Percentiles rank a stretch among this genome's conserved stretches.
Conservation (phyloP, 1,284 basidiomycete genomes). For the Cutaneotrichosporon sp. region DNA sequence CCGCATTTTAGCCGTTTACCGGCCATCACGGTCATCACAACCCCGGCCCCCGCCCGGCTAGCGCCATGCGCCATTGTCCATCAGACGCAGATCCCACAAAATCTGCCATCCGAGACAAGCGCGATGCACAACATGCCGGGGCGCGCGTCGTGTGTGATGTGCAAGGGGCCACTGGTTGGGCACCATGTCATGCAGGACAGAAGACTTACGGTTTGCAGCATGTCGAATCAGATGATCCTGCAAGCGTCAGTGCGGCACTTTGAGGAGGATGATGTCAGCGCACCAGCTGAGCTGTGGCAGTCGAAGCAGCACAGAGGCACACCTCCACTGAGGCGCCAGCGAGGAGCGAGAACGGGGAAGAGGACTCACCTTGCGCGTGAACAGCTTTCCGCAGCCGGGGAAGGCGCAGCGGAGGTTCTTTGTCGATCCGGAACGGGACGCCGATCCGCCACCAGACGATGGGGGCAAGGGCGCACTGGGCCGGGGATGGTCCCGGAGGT, state of each 20-base stretch:
- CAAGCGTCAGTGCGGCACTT: not conserved
- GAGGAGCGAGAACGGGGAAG: not conserved
- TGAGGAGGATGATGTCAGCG: not conserved
- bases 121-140: not conserved
- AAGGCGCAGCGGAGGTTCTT: constrained; percentile 26
- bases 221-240: constrained; percentile 48
- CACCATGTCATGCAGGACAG: not conserved
- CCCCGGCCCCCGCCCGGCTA: not conserved
- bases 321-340: not conserved
- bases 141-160: not conserved
- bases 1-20: constrained; percentile 1
- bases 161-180: not conserved
- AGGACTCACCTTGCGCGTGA: constrained; percentile 44
- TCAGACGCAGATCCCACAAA: not conserved
- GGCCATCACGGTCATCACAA: not conserved
- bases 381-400: constrained; percentile 39
- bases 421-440: not conserved
- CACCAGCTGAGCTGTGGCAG: not conserved
- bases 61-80: not conserved
- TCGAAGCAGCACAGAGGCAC: not conserved
- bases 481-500: not conserved
- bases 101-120: too few relatives aligned
- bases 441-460: not conserved
- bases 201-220: constrained; percentile 43
- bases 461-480: not conserved